Conservation (phyloP, 306 rosid genomes). For the Cicer pinnatifidum region DNA sequence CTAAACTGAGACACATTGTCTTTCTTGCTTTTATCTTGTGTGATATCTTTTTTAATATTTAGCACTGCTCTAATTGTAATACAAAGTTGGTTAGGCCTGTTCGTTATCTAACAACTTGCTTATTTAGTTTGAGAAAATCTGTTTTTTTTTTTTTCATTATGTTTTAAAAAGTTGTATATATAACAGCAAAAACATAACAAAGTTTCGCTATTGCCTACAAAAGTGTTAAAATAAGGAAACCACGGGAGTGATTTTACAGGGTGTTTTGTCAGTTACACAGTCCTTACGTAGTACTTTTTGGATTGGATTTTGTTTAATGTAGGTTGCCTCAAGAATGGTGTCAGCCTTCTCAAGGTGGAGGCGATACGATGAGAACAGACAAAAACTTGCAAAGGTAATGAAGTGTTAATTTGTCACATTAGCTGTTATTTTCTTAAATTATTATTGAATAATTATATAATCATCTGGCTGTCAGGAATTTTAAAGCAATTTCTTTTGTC, state of each 20-base stretch:
- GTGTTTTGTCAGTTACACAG: constrained; percentile 22
- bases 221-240: background rate
- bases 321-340: constrained; percentile 99
- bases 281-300: background rate
- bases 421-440: constrained; percentile 20
- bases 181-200: background rate
- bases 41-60: background rate
- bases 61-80: background rate
- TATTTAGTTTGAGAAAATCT: background rate
- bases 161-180: background rate
- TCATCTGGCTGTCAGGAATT: background rate
- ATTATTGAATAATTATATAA: background rate
- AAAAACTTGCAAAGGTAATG: constrained; percentile 79
- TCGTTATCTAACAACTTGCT: background rate
- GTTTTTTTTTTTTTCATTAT: background rate
- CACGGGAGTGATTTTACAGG: background rate
- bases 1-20: background rate
- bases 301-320: constrained; percentile 27
- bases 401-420: background rate
- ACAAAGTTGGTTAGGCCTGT: background rate
- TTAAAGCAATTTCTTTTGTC: constrained; percentile 10
- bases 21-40: background rate
- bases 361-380: constrained; percentile 85
- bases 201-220: background rate
- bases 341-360: constrained; percentile 96